Evolutionary conservation across 2,329 filamentous ascomycete genomes (phyloP).

Genomic region (Fusarium sp.): DNA sequence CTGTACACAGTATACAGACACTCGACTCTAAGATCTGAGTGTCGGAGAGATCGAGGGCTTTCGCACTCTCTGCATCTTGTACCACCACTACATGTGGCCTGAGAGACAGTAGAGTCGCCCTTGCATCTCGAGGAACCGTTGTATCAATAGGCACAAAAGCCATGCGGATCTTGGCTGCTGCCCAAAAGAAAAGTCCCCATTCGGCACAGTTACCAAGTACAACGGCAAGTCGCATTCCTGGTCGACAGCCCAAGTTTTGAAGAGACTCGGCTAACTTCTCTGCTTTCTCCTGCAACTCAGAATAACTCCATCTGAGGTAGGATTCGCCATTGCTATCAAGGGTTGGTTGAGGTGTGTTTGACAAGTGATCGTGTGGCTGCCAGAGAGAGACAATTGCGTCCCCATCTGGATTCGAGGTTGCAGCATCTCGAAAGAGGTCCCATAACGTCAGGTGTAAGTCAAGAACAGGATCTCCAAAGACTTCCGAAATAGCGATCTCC

Average conservation of each 20-base stretch:
- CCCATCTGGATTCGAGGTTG: slow-evolving; percentile 48
- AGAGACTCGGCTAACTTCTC: slow-evolving; percentile 48
- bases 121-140: slow-evolving; percentile 44
- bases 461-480: slow-evolving; percentile 47
- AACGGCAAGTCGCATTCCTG: slow-evolving; percentile 51
- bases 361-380: slow-evolving; percentile 45
- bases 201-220: slow-evolving; percentile 57
- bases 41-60: slow-evolving; percentile 35
- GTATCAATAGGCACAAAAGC: slow-evolving; percentile 56
- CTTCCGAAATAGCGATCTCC: slow-evolving; percentile 44
- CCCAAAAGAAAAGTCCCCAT: slow-evolving; percentile 58
- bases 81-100: slow-evolving; percentile 52
- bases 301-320: slow-evolving; percentile 53
- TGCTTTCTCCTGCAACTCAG: slow-evolving; percentile 44
- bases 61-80: slow-evolving; percentile 49
- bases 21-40: background rate
- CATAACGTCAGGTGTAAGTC: slow-evolving; percentile 53
- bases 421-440: slow-evolving; percentile 52
- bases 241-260: slow-evolving; percentile 41
- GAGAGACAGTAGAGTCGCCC: slow-evolving; percentile 42
- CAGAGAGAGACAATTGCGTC: slow-evolving; percentile 57
- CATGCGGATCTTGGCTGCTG: slow-evolving; percentile 53
- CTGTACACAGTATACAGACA: slow-evolving; percentile 48
- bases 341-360: slow-evolving; percentile 4
- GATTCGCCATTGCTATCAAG: slow-evolving; percentile 8